Evolutionary conservation across 2,329 filamentous ascomycete genomes (phyloP).

Genomic region (Geoglossum cookeanum): DNA sequence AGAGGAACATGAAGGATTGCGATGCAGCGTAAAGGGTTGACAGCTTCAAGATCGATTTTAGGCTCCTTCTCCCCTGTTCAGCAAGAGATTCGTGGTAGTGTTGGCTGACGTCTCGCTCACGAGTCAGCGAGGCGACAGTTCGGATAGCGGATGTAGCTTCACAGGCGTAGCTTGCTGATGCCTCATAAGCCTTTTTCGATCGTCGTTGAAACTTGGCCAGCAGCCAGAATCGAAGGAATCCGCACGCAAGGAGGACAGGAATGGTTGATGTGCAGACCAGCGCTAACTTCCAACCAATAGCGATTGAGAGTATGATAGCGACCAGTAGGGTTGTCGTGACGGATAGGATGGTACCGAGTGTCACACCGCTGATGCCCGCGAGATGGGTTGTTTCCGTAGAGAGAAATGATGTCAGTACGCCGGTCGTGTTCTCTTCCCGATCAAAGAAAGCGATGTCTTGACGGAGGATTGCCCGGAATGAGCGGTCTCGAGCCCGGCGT

Average conservation of each 20-base stretch:
- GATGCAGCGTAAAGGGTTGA: constrained; percentile 66
- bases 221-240: constrained; percentile 78
- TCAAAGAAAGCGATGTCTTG: constrained; percentile 93
- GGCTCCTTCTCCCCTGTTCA: constrained; percentile 43
- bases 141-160: constrained; percentile 89
- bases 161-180: constrained; percentile 71
- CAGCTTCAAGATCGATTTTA: constrained; percentile 57
- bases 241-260: constrained; percentile 57
- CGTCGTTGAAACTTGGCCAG: constrained; percentile 60
- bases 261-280: constrained; percentile 65
- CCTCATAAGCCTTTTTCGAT: constrained; percentile 60
- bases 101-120: constrained; percentile 60
- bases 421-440: constrained; percentile 69
- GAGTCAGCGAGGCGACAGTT: constrained; percentile 77
- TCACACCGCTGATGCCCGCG: constrained; percentile 71
- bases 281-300: constrained; percentile 73
- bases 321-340: constrained; percentile 62
- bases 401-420: constrained; percentile 72
- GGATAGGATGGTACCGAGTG: constrained; percentile 69
- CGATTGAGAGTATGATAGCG: constrained; percentile 49
- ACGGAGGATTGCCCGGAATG: constrained; percentile 74
- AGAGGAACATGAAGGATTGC: constrained; percentile 68
- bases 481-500: constrained; percentile 60
- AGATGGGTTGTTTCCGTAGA: constrained; percentile 81
- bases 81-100: constrained; percentile 52